phyloP scores from a whole-genome alignment of 2,329 filamentous ascomycete genomes.

The Fusarium tjaetaba region DNA sequence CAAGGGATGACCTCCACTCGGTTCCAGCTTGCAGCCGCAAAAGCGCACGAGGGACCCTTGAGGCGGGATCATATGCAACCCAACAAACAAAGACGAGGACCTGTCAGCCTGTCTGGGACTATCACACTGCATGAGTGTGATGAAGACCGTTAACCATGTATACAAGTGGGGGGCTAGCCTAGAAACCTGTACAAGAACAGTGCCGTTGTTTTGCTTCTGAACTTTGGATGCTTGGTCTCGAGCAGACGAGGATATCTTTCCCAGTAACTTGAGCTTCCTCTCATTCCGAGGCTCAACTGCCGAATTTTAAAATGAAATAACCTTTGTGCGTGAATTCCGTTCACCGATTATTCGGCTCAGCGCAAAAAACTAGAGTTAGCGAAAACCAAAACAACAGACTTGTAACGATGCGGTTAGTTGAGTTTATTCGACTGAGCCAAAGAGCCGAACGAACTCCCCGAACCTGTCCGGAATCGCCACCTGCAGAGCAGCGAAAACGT shows the following conservation, averaged over 20 bases:
- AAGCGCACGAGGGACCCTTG: conserved; percentile 15
- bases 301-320: not conserved
- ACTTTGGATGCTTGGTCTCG: not conserved
- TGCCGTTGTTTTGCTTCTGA: not conserved
- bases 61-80: conserved; percentile 20
- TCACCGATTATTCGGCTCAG: conserved; percentile 20
- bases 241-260: not conserved
- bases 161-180: conserved; percentile 12
- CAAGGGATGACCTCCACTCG: conserved; percentile 13
- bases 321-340: conserved; percentile 18
- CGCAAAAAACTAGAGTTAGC: conserved; percentile 2
- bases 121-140: conserved; percentile 8
- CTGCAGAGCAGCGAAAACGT: not conserved
- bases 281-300: not conserved
- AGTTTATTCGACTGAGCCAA: not conserved
- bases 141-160: conserved; percentile 11
- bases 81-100: not conserved
- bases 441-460: conserved; percentile 32
- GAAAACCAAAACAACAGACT: conserved; percentile 8
- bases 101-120: conserved; percentile 4
- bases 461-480: conserved; percentile 19
- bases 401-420: conserved; percentile 19
- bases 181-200: not conserved
- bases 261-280: not conserved
- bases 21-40: conserved; percentile 2